Conservation (phyloP, 2,329 filamentous ascomycete species). For the Neonectria faginata region DNA sequence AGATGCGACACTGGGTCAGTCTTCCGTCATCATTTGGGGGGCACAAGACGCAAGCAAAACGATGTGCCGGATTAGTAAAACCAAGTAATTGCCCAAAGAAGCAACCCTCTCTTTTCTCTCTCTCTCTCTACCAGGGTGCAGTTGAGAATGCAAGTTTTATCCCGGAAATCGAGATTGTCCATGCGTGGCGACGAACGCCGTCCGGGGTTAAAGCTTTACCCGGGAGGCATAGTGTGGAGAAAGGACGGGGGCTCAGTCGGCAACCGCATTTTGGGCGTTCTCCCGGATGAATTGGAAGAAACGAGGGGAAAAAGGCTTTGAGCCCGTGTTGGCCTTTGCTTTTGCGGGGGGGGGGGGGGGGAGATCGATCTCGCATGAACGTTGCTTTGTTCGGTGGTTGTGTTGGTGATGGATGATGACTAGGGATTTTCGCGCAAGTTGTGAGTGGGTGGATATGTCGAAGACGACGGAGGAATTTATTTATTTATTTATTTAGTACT, state of each 20-base stretch:
- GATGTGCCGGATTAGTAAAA: constrained; percentile 19
- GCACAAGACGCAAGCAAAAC: constrained; percentile 22
- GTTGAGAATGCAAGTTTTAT: constrained; percentile 16
- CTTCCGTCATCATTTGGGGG: constrained; percentile 7
- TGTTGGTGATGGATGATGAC: too few relatives aligned
- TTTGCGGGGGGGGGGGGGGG: constrained; percentile 9
- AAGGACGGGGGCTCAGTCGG: too few relatives aligned
- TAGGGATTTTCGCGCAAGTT: too few relatives aligned
- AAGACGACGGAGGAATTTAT: not conserved
- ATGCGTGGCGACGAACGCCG: not conserved
- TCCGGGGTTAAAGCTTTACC: constrained; percentile 21
- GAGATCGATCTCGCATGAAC: constrained; percentile 33
- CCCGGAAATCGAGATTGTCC: constrained; percentile 11
- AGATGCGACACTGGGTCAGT: constrained; percentile 16
- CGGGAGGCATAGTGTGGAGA: not conserved
- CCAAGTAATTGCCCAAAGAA: too few relatives aligned
- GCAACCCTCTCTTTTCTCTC: too few relatives aligned
- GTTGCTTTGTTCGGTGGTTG: constrained; percentile 1
- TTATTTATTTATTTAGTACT: not conserved
- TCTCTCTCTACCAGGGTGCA: too few relatives aligned
- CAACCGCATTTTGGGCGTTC: too few relatives aligned
- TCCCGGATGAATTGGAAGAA: constrained; percentile 23
- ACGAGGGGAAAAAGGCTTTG: constrained; percentile 20
- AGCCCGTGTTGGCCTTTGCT: constrained; percentile 20
- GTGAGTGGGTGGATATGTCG: constrained; percentile 1